A percentile compares a stretch with the other conserved stretches of the same genome.
These are phyloP conservation scores for Phytophthora fragariaefolia DNA, from an alignment of 352 stramenopile species.

Conservation along the genomic window DNA sequence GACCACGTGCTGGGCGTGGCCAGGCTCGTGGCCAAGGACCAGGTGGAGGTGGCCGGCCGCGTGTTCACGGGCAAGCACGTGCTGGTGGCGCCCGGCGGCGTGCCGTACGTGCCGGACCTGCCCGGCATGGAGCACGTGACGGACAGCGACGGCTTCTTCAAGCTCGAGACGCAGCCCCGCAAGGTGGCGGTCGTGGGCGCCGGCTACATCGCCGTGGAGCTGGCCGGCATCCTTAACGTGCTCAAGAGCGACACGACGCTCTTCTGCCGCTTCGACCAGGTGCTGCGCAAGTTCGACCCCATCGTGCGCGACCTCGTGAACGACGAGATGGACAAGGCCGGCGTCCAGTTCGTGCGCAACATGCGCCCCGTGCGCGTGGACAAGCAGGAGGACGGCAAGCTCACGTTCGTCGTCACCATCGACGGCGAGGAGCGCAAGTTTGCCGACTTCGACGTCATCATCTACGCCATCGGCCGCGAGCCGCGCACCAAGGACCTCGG, in stretches of 20 bases:
- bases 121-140: slow-evolving; percentile 94
- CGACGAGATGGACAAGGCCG: slow-evolving; percentile 73
- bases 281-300: slow-evolving; percentile 91
- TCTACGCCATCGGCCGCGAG: slow-evolving; percentile 86
- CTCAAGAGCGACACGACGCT: slow-evolving; percentile 93
- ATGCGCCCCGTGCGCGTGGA: slow-evolving; percentile 73
- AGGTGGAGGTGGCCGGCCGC: slow-evolving; percentile 79
- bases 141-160: slow-evolving; percentile 97
- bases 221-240: slow-evolving; percentile 95
- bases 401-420: slow-evolving; percentile 68
- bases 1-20: slow-evolving; percentile 89
- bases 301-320: slow-evolving; percentile 87
- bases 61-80: slow-evolving; percentile 92
- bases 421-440: slow-evolving; percentile 64
- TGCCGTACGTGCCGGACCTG: slow-evolving; percentile 84
- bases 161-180: slow-evolving; percentile 90
- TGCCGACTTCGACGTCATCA: slow-evolving; percentile 56
- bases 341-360: slow-evolving; percentile 65
- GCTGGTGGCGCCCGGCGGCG: slow-evolving; percentile 95
- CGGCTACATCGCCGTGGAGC: slow-evolving; percentile 98
- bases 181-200: slow-evolving; percentile 95
- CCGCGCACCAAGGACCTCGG: slow-evolving; percentile 89
- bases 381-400: slow-evolving; percentile 85
- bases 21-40: slow-evolving; percentile 86
- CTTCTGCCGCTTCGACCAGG: slow-evolving; percentile 89